Percentiles rank a stretch among this genome's conserved stretches.
Conservation (phyloP, 164 flowering plant genomes). For the Annona squamosa region DNA sequence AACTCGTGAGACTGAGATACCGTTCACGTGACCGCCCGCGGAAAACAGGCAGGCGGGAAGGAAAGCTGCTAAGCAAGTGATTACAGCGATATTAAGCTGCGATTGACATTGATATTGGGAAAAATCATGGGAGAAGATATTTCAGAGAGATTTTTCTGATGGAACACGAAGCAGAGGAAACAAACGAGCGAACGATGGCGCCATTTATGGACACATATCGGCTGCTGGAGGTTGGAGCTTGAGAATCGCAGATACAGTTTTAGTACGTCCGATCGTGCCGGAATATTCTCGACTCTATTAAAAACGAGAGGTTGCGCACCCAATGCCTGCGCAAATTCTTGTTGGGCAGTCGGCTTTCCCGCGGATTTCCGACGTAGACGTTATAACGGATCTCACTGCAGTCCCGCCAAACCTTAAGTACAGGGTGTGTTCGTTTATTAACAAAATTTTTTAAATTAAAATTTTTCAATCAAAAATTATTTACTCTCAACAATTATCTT, state of each 20-base stretch:
- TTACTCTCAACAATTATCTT: no score
- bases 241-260: not conserved
- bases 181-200: conserved; percentile 5
- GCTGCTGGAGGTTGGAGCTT: not conserved
- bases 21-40: conserved; percentile 8
- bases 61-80: not conserved
- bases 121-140: not conserved
- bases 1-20: conserved; percentile 5
- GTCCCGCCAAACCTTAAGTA: no score
- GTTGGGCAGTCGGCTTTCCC: no score
- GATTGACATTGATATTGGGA: not conserved
- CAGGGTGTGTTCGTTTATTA: no score
- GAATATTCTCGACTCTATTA: not conserved
- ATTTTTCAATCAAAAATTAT: no score
- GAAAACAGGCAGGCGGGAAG: not conserved
- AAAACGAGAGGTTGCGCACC: no score
- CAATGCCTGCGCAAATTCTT: no score
- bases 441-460: no score
- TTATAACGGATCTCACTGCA: no score
- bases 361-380: no score
- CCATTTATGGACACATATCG: conserved; percentile 4
- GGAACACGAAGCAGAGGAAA: not conserved
- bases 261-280: not conserved
- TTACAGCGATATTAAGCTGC: not conserved
- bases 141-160: not conserved